Evolutionary conservation across 768 basidiomycete species (phyloP).

Genomic region (Suillus brevipes): DNA sequence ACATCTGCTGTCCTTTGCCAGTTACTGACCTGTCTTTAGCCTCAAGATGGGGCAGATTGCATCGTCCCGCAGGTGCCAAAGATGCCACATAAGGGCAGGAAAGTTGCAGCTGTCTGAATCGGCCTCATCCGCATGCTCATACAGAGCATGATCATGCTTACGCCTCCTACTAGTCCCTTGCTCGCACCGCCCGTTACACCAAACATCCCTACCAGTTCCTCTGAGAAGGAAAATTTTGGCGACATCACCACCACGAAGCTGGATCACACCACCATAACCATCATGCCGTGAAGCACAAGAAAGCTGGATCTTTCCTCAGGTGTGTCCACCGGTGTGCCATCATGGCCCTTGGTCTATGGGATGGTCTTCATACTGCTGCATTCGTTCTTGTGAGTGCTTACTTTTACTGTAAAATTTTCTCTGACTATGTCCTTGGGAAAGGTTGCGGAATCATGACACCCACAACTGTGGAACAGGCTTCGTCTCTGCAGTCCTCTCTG

Average conservation of each 20-base stretch:
- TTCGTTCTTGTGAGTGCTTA: constrained; percentile 68
- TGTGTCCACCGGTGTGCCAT: constrained; percentile 62
- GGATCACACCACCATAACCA: constrained; percentile 27
- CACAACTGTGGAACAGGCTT: constrained; percentile 93
- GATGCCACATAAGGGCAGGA: constrained; percentile 80
- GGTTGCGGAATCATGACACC: constrained; percentile 97
- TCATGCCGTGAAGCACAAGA: constrained; percentile 19
- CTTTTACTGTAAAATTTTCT: background rate
- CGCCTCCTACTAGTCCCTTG: constrained; percentile 47
- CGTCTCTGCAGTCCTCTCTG: constrained; percentile 87
- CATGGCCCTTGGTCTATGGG: constrained; percentile 76
- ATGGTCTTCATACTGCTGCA: constrained; percentile 69
- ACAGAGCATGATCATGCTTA: constrained; percentile 67
- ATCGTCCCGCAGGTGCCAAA: constrained; percentile 80
- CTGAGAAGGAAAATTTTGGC: background rate
- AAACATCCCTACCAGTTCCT: background rate
- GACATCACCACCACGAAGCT: constrained; percentile 22
- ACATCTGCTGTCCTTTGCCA: too few relatives aligned
- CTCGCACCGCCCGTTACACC: constrained; percentile 24
- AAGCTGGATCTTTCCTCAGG: constrained; percentile 45
- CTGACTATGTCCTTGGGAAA: constrained; percentile 24
- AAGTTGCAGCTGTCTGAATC: constrained; percentile 77
- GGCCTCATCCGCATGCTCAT: constrained; percentile 81
- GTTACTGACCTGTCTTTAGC: too few relatives aligned
- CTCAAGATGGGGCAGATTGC: too few relatives aligned